Base-by-base conservation (phyloP, 2,329 filamentous ascomycete species). In the Diaporthe helianthi region DNA sequence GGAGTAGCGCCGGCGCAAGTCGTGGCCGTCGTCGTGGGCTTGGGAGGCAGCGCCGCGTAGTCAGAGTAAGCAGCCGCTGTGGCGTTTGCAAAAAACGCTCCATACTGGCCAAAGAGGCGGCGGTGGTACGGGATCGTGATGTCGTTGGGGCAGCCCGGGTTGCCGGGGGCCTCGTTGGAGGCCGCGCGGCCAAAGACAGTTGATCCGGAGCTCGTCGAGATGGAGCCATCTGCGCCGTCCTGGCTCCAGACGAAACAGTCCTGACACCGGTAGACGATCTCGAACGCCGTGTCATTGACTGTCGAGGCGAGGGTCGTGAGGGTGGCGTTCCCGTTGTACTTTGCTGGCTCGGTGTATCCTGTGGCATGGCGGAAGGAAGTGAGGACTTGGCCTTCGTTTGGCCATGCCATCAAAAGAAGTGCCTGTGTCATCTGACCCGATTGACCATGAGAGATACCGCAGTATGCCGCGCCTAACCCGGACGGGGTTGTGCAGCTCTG, bases 281-380 rank as follows among this genome's bases (percentile, higher is more conserved):
- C 70, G 87, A 85, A 90, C 75, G 85, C 79, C 7, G 85, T 87
- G 44, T 81, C 79, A 76, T 85, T 89, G 71, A 89, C 79, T 33
- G 78, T 82, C 36, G 84, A 83, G 24, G 83, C 84, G 69, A 90
- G 83, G 2, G 83, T 87, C 36, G 84, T 69, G 26, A 90, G 75
- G 8, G 81, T 84, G 2, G 88, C 88, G 71, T 87, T 81, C 60
- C 89, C 88, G 6, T 81, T 81, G 78, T 90, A 91, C 52, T 84
- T 73, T 0, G 83, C 82, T 0, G 88, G 88, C 68, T 80, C 78
- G 52, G 81, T 79, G 73, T 89, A 90, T 58, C 86, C 87, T 7
- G 80, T 80, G 17, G 83, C 81, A 71, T 83, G 87, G 46, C 84
- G 81, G 76, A 88, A 85, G 2, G 84, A 84, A 9, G 85, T 87